phyloP scores from a whole-genome alignment of 305 asterid genomes.

The Fraxinus sp. region DNA sequence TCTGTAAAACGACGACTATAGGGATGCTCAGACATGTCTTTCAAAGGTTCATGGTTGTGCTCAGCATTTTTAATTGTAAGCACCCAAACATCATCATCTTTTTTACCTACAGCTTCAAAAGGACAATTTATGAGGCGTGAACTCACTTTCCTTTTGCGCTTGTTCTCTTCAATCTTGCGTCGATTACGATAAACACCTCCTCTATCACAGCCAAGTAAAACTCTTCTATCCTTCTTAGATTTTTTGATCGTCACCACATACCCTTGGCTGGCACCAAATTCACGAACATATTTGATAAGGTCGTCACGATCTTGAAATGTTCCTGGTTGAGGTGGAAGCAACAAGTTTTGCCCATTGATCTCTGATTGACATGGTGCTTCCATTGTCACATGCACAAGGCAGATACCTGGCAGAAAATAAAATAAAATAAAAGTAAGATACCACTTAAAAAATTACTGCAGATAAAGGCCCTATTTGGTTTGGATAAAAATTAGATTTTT shows the following conservation, averaged over 20 bases:
- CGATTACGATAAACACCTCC: slow-evolving; percentile 48
- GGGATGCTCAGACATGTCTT: slow-evolving; percentile 52
- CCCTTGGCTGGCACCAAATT: slow-evolving; percentile 47
- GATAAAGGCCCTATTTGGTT: not conserved
- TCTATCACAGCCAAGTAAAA: slow-evolving; percentile 55
- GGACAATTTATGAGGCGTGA: slow-evolving; percentile 56
- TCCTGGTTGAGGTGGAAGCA: slow-evolving; percentile 50
- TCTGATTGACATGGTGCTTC: slow-evolving; percentile 33
- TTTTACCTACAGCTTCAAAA: slow-evolving; percentile 50
- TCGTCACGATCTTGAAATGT: slow-evolving; percentile 49
- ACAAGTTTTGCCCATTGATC: slow-evolving; percentile 25
- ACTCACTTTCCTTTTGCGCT: slow-evolving; percentile 43
- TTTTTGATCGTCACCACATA: slow-evolving; percentile 47
- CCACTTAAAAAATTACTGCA: not conserved
- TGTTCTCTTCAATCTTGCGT: slow-evolving; percentile 43
- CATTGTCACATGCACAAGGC: slow-evolving; percentile 27
- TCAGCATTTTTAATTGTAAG: slow-evolving; percentile 44
- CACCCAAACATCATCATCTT: slow-evolving; percentile 48
- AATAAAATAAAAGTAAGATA: not conserved
- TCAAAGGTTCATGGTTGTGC: slow-evolving; percentile 51
- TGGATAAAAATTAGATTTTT: not conserved
- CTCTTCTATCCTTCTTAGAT: slow-evolving; percentile 50
- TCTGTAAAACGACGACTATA: slow-evolving; percentile 47
- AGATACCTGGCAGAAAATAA: slow-evolving; percentile 6
- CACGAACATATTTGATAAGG: slow-evolving; percentile 44